Percentiles rank a stretch among this genome's conserved stretches.
phyloP scores from a whole-genome alignment of 768 basidiomycete species.

The Mycena sanguinolenta region DNA sequence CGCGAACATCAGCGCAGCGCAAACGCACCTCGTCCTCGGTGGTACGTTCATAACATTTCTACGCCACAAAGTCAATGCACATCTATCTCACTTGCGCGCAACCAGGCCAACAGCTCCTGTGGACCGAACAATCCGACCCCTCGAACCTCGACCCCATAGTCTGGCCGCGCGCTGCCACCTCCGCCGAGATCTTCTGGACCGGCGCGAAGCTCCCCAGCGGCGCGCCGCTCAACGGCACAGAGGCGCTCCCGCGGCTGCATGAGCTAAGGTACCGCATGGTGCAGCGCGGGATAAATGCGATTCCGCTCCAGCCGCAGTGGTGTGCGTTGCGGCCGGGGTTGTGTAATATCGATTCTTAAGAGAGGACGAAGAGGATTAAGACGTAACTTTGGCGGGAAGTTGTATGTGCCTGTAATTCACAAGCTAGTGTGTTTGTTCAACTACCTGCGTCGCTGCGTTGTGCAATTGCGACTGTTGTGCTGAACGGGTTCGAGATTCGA shows the following conservation, averaged over 20 bases:
- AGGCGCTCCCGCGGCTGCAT: slow-evolving; percentile 76
- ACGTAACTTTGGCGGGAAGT: too few relatives aligned
- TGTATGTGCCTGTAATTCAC: too few relatives aligned
- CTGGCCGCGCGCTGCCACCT: slow-evolving; percentile 81
- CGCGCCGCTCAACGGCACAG: slow-evolving; percentile 52
- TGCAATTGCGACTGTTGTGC: too few relatives aligned
- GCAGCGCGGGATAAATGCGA: slow-evolving; percentile 70
- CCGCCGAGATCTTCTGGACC: slow-evolving; percentile 85
- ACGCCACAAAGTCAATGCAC: not conserved
- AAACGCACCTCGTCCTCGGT: slow-evolving; percentile 73
- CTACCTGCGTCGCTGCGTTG: too few relatives aligned
- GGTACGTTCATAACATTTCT: slow-evolving; percentile 57
- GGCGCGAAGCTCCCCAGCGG: slow-evolving; percentile 61
- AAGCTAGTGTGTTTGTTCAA: too few relatives aligned
- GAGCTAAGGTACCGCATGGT: slow-evolving; percentile 74
- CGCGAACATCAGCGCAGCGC: slow-evolving; percentile 61
- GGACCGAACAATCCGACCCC: slow-evolving; percentile 82
- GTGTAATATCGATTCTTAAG: slow-evolving; percentile 59
- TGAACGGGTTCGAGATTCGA: too few relatives aligned
- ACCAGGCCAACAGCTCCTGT: slow-evolving; percentile 74
- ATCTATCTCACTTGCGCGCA: not conserved
- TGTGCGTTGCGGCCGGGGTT: slow-evolving; percentile 74
- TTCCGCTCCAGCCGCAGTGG: slow-evolving; percentile 77
- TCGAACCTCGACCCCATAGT: slow-evolving; percentile 75
- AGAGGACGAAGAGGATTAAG: too few relatives aligned